Base-by-base conservation (phyloP, 306 rosid species). In the Hylodesmum podocarpum region DNA sequence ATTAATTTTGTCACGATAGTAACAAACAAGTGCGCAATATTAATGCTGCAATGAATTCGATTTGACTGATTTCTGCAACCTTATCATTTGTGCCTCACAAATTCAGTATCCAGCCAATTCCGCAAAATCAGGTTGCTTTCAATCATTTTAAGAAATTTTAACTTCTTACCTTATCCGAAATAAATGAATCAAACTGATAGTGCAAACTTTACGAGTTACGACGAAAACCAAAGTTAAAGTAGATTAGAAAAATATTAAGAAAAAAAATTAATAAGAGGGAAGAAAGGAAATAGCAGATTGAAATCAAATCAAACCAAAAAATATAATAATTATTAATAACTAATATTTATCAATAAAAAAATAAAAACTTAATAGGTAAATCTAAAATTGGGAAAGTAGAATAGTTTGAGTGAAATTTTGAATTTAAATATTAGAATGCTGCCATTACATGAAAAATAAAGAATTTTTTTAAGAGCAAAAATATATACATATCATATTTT, bases 21-120 rank as follows among this genome's bases (percentile, higher is more conserved):
- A 55, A 55, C 34, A 73, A 22, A 40, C 19, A 69, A 24, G 62
- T 47, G 40, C 29, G 16, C 72, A 67, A 44, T 36, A 68, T 25
- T 61, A 37, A 66, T 68, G 61, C 33, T 18, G 22, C 50, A 11
- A 50, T 68, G 50, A 47, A 50, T 47, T 59, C 66, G 78, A 81
- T 47, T 67, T 58, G 77, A 36, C 81, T 8, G 6, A 11, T 37
- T 47, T 18, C 34, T 19, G 21, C 57, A 49, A 64, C 62, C 77
- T 50, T 51, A 50, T 62, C 74, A 47, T 39, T 16, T 13, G 16
- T 46, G 47, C 12, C 75, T 57, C 36, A 12, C n/a, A 34, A 41
- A 21, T 53, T 77, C 59, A 51, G 15, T 25, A 44, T 14, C 64
- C 19, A 28, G 47, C 46, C 10, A 55, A 61, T 31, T 64, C 47